Evolutionary conservation across 2,329 filamentous ascomycete genomes (phyloP), one percentile per base, ranked within the genome.

Genomic region (Phyllosticta ampelicida): DNA sequence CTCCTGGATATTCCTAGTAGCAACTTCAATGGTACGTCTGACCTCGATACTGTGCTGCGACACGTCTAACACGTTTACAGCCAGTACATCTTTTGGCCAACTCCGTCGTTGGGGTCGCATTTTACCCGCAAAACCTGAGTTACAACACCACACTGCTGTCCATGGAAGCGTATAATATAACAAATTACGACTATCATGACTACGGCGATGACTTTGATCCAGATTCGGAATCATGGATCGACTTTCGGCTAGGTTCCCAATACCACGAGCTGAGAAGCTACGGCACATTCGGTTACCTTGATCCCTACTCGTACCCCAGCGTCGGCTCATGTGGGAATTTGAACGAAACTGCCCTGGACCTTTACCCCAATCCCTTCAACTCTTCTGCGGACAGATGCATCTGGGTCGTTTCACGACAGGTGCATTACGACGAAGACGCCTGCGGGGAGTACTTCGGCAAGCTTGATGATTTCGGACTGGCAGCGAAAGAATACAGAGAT

Each of bases 21-120:
- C 28, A 21, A 62, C 61, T 6, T 62, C 60, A 1, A 44, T 61
- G 53, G 59, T 61, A 53, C 52, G 59, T 29, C 9, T 1, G 5
- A 11, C 49, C 30, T 20, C 11, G 8, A 5, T 9, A 9, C 11
- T 9, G 49, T 21, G 5, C 10, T 44, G 30, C 11, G 11, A 16
- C 6, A 16, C 5, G 13, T 44, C 28, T 52, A 18, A 56, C 10
- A 9, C 13, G 60, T 5, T 63, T 63, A 4, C 53, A 68, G 60
- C 66, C 66, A 1, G 58, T 69, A 5, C 66, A 67, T 53, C 67
- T 69, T 36, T 62, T 69, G 9, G 67, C 68, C 2, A 69, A 70
- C 48, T 68, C 66, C 4, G 51, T 68, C 21, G 65, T 68, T 4
- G 66, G 66, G 4, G 65, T 66, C 9, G 63, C 64, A 19, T 50